Evolutionary conservation across 2,329 filamentous ascomycete species (phyloP), one percentile per base, ranked within the genome.

Genomic region (Aspergillaceae sp.): DNA sequence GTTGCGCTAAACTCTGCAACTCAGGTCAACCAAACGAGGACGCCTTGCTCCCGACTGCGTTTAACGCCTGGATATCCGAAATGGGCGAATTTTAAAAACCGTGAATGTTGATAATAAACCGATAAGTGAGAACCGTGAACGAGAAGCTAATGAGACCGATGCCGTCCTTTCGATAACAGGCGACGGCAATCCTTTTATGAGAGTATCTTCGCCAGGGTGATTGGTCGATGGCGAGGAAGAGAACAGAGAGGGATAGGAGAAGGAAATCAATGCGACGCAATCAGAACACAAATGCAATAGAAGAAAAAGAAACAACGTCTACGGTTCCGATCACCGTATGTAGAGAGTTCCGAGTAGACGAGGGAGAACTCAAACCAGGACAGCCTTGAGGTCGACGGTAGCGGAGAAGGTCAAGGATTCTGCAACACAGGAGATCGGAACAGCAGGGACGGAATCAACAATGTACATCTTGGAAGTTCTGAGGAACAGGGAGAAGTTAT

Each of bases 381-480:
- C 51, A 54, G 50, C 56, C 50, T 52, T 50, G 50, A 51, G 48
- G 50, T 60, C 56, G 52, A 42, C 49, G 58, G 53, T 50, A 51
- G 54, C 51, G 51, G 54, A 61, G 52, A 59, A 58, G 56, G 57
- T 51, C 46, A 42, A 51, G 56, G 51, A 57, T 49, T 57, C 53
- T 54, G 58, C 60, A 63, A 61, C 57, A 59, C 55, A 51, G 62
- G 59, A 55, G 64, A 68, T 64, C 64, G 64, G 65, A 58, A 58
- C 57, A 52, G 52, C 50, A 51, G 57, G 56, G 48, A 51, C 51
- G 42, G 50, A 56, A 48, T 47, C 61, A 65, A 60, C 59, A 67
- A 48, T 52, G 62, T 67, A 68, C 65, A 68, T 68, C 60, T 67
- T 68, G 65, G 56, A 54, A 52, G 28, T 41, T 29, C n/a, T 6